Conservation (phyloP, 192 early-diverging fungal genomes). For the Coemansia sp. region DNA sequence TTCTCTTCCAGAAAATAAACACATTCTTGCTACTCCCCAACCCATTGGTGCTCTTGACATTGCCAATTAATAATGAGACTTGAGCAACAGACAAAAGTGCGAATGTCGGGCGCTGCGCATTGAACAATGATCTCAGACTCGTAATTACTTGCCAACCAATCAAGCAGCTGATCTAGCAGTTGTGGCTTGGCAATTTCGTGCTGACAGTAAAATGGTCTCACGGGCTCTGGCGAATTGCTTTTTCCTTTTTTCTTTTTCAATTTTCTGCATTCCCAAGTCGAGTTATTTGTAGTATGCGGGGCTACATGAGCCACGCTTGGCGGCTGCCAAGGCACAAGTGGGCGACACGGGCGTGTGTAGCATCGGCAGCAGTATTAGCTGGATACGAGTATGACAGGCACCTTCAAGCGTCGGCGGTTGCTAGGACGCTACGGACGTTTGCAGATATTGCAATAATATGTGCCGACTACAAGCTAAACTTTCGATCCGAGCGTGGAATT, state of each 20-base stretch:
- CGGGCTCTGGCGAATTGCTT: background rate
- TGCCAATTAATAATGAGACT: background rate
- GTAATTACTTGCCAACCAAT: background rate
- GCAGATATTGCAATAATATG: slow-evolving; percentile 34
- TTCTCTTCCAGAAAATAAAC: background rate
- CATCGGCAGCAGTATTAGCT: slow-evolving; percentile 4
- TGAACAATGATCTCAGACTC: background rate
- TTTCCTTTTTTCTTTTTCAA: background rate
- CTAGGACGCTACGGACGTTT: slow-evolving; percentile 49
- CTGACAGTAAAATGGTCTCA: background rate
- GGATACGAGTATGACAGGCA: slow-evolving; percentile 48
- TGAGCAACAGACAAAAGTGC: background rate
- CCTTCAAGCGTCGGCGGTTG: slow-evolving; percentile 42
- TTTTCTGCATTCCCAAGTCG: background rate
- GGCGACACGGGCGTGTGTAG: slow-evolving; percentile 4
- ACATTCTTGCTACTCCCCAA: background rate
- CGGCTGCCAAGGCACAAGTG: background rate
- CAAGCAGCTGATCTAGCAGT: background rate
- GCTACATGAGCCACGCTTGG: background rate
- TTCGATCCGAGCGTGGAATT: slow-evolving; percentile 61
- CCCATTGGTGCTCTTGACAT: background rate
- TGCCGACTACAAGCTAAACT: slow-evolving; percentile 82
- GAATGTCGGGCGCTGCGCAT: background rate
- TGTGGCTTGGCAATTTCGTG: background rate
- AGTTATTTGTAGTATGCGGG: background rate